Conservation (phyloP, 257 asterid species). For the Solanum sitiens region DNA sequence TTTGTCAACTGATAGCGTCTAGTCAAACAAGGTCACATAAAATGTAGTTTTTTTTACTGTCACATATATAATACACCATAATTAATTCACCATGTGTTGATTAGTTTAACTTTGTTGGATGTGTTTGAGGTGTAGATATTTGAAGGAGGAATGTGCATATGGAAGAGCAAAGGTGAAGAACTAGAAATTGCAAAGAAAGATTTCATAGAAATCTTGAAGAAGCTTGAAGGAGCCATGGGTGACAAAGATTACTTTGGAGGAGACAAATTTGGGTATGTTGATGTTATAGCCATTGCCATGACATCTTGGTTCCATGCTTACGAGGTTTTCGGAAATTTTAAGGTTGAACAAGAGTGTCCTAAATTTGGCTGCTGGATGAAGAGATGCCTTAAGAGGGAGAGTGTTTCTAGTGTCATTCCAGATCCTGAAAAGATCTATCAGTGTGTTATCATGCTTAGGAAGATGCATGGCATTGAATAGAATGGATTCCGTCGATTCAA, state of each 20-base stretch:
- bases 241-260: slow-evolving; percentile 53
- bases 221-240: slow-evolving; percentile 60
- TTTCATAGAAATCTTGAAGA: slow-evolving; percentile 49
- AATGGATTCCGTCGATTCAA: not conserved
- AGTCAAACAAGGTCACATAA: not conserved
- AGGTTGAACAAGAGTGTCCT: slow-evolving; percentile 49
- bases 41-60: not conserved
- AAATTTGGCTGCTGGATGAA: slow-evolving; percentile 48
- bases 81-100: not conserved
- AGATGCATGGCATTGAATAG: slow-evolving; percentile 54
- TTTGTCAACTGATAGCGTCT: not conserved
- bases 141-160: slow-evolving; percentile 31
- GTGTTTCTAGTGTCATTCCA: slow-evolving; percentile 38
- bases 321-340: slow-evolving; percentile 55
- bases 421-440: slow-evolving; percentile 34
- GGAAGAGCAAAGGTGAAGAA: slow-evolving; percentile 52
- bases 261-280: slow-evolving; percentile 48
- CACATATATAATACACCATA: not conserved
- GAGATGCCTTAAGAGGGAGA: slow-evolving; percentile 46
- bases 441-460: slow-evolving; percentile 37
- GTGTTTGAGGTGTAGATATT: slow-evolving; percentile 22
- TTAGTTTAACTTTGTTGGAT: not conserved
- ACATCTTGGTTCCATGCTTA: slow-evolving; percentile 54
- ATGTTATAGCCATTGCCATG: slow-evolving; percentile 30
- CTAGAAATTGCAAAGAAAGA: slow-evolving; percentile 42